Evolutionary conservation across 169 alveolate genomes (phyloP), one percentile per base, ranked within the genome.

Genomic region (Eimeria tenella): DNA sequence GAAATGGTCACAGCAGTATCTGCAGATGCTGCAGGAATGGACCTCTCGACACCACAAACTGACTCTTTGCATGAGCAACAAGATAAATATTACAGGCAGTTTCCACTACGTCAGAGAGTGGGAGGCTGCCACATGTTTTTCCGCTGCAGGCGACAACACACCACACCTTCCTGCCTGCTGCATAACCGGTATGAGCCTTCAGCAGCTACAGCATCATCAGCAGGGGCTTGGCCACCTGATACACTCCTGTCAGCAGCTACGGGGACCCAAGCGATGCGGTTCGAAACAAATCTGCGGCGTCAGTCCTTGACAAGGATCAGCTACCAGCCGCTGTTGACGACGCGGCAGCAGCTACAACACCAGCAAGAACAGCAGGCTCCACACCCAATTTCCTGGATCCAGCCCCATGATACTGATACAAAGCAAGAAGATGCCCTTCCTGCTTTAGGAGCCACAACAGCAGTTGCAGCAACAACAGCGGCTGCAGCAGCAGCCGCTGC

Each of bases 401-500:
- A 56, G 5, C 84, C 84, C 15, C 84, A 74, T 15, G 63, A 60
- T 17, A 49, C 50, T 49, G 84, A 74, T 49, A 25, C 84, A 74
- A 42, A 23, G 11, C 15, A 23, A 31, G 49, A 19, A 5, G 62
- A 60, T 19, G 49, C 0, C 63, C 62, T 60, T 4, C n/a, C 50
- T 49, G 84, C 63, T 19, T 23, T 49, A 11, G 65, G 73, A 55
- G 23, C 55, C 10, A 68, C 88, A 79, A 55, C 65, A 53, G 53
- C 88, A 19, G 73, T 52, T 4, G 88, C 88, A n/a, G 88, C 88
- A 58, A 58, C 90, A 4, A 19, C 90, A 13, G 90, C 90, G 5
- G 90, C 90, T 2, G 75, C 90, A 0, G 90, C 90, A 9, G 90
- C 90, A 55, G 90, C 90, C 10, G 75, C 90, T 0, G 90, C 90